Conservation (phyloP, 169 alveolate genomes). For the Besnoitia besnoiti region DNA sequence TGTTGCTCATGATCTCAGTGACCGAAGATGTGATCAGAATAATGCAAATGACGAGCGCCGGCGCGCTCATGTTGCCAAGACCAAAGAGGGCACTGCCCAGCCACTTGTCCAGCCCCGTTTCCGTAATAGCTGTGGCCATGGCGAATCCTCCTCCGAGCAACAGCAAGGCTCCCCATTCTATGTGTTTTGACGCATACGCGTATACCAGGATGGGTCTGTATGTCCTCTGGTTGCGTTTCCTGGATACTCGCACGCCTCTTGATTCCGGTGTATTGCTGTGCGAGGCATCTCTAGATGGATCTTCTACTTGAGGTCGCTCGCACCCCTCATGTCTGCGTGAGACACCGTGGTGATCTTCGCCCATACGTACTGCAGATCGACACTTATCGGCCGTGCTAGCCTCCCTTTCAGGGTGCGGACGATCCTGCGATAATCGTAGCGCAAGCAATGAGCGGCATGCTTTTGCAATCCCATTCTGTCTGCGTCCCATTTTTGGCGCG, state of each 20-base stretch:
- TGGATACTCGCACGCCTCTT: not conserved
- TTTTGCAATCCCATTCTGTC: too few species aligned
- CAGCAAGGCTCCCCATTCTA: constrained; percentile 60
- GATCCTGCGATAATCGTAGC: not conserved
- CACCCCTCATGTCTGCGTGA: not conserved
- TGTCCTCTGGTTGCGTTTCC: not conserved
- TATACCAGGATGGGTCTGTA: constrained; percentile 38
- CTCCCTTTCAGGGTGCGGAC: not conserved
- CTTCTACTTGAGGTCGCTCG: not conserved
- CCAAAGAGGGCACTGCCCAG: constrained; percentile 21
- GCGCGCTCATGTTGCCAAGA: not conserved
- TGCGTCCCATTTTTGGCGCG: too few species aligned
- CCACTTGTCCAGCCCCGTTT: constrained; percentile 51
- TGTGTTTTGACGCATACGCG: constrained; percentile 40
- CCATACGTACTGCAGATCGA: not conserved
- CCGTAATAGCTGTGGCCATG: constrained; percentile 17
- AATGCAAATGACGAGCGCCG: constrained; percentile 46
- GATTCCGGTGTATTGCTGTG: not conserved
- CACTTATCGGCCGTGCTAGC: not conserved
- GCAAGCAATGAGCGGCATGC: not conserved
- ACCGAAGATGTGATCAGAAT: constrained; percentile 20
- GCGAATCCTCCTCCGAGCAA: constrained; percentile 63
- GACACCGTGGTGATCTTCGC: not conserved
- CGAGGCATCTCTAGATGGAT: not conserved
- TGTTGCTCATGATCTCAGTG: constrained; percentile 62